These are phyloP conservation scores for Backusella mclennaniae DNA, from an alignment of 192 early-diverging fungal genomes.

Conservation along the genomic window DNA sequence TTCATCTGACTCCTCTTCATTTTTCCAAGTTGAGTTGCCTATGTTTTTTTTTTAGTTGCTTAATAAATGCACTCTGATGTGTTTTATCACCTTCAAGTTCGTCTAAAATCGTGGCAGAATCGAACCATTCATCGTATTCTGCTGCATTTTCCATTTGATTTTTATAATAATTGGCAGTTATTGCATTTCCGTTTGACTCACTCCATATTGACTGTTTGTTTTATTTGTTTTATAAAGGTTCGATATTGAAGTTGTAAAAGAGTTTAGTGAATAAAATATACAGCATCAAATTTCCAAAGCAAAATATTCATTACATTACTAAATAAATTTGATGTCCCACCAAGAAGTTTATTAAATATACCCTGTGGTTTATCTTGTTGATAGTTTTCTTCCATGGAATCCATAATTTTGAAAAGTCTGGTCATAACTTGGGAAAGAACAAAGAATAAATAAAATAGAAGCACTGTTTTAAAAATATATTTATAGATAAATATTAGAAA, in stretches of 20 bases:
- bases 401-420: neutral
- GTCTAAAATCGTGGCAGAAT: constrained; percentile 61
- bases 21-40: constrained; percentile 65
- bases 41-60: neutral
- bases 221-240: neutral
- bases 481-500: neutral
- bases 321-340: neutral
- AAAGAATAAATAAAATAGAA: neutral
- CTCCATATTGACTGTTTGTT: neutral
- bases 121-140: constrained; percentile 69
- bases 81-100: constrained; percentile 46
- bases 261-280: neutral
- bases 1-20: constrained; percentile 52
- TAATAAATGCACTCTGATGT: neutral
- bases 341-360: neutral
- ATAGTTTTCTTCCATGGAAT: neutral
- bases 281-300: neutral
- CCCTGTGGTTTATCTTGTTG: neutral
- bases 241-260: neutral
- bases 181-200: neutral
- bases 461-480: neutral
- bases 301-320: neutral
- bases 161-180: constrained; percentile 36
- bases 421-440: neutral
- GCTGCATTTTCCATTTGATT: constrained; percentile 55